Base-by-base conservation (phyloP, 2,329 filamentous ascomycete genomes). In the Colletotrichum tropicicola region DNA sequence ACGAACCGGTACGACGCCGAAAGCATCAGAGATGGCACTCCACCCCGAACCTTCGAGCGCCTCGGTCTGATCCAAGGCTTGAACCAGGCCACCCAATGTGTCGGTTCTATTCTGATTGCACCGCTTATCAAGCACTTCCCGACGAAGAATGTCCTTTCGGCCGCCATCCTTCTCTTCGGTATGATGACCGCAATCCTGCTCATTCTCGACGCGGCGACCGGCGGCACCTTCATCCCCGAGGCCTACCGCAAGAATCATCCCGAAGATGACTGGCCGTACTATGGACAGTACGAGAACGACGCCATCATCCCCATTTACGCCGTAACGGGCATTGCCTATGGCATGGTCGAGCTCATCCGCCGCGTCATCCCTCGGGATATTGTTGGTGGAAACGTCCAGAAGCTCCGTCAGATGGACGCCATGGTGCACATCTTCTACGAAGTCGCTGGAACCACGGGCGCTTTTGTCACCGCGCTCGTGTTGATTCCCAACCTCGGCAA, bases 281-380 rank as follows among this genome's bases (percentile, higher is more conserved):
- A 84, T 63, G 81, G 82, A 17, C 25, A 73, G n/a, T 84, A 81
- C 71, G 78, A 81, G 39, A 83, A 81, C 7, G 80, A 84, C 63
- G 79, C 77, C 19, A 82, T 85, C 70, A 83, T 85, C 37, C 82
- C 82, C 7, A 79, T 85, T 13, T 85, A 81, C 67, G 78, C 74
- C 52, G 69, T 81, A 23, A 75, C 75, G 13, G 81, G 81, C 25
- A 72, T 83, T 17, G 74, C 73, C 1, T 78, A 79, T 59, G 82
- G 82, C 39, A 85, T 85, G 82, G 81, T 85, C 12, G 83, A 85
- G 70, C 74, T 85, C 27, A 83, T 85, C 59, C 78, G 83, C 13
- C 74, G 81, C 35, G 80, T 84, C 45, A 85, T 85, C 39, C 83
- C 83, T 3, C 73, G 82, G 37, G 82, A 85, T 62, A 82, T 85